Evolutionary conservation across 129 eudicot genomes (phyloP).

Genomic region (Flaveria trinervia): DNA sequence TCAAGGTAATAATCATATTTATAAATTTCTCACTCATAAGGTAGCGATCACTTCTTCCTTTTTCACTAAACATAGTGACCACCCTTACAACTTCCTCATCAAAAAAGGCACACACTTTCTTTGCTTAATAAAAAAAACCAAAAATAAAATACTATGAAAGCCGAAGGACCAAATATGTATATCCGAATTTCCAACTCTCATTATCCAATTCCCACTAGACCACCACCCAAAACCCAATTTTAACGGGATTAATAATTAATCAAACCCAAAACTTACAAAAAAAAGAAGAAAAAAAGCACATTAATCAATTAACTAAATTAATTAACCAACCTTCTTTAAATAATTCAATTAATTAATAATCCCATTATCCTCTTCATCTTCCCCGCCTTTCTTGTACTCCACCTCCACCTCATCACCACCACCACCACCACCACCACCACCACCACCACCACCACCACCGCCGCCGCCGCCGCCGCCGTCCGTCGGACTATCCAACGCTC

Average conservation of each 20-base stretch:
- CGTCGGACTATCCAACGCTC: slow-evolving; percentile 73
- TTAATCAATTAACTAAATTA: neutral
- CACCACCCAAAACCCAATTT: slow-evolving; percentile 34
- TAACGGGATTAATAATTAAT: slow-evolving; percentile 31
- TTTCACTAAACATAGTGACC: too few species aligned
- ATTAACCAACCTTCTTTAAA: slow-evolving; percentile 4
- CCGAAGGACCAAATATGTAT: slow-evolving; percentile 31
- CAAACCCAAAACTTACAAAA: slow-evolving; percentile 23
- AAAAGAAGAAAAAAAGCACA: neutral
- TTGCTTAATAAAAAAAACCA: neutral
- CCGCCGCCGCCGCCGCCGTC: slow-evolving; percentile 40
- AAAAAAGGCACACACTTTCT: neutral
- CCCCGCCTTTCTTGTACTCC: slow-evolving; percentile 27
- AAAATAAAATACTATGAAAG: slow-evolving; percentile 16
- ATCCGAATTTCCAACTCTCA: slow-evolving; percentile 27
- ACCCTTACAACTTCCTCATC: too few species aligned
- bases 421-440: slow-evolving; percentile 28
- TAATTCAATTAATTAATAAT: slow-evolving; percentile 28
- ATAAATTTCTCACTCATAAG: too few species aligned
- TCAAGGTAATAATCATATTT: too few species aligned
- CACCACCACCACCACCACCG: slow-evolving; percentile 30
- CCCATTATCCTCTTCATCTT: slow-evolving; percentile 38
- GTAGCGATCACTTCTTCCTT: too few species aligned
- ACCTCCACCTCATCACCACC: slow-evolving; percentile 38
- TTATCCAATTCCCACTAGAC: slow-evolving; percentile 32